Conservation (phyloP, 805 yeast species). For the Saccharomycopsis fodiens region DNA sequence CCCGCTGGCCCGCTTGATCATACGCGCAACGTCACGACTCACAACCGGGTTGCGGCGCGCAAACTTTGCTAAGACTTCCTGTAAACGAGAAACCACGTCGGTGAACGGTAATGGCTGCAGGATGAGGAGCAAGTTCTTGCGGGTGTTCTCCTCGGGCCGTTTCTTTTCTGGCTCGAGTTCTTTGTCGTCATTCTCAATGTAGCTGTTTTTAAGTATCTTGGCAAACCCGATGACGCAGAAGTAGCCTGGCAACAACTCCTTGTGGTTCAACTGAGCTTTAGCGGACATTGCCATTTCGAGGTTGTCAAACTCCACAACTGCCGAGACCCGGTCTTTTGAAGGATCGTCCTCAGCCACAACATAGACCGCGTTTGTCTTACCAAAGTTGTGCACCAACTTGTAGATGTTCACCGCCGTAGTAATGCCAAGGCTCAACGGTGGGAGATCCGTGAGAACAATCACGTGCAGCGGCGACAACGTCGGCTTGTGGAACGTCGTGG, state of each 20-base stretch:
- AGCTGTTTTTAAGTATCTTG: constrained; percentile 35
- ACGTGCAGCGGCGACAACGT: constrained; percentile 70
- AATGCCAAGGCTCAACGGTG: constrained; percentile 42
- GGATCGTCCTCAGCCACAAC: constrained; percentile 37
- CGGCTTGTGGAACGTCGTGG: constrained; percentile 67
- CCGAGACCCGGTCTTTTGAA: constrained; percentile 31
- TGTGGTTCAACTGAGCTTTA: constrained; percentile 69
- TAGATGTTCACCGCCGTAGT: constrained; percentile 50
- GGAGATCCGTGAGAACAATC: constrained; percentile 73
- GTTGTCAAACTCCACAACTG: constrained; percentile 64
- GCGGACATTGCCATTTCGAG: constrained; percentile 76
- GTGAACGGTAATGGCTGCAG: constrained; percentile 9
- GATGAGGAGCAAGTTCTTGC: constrained; percentile 8
- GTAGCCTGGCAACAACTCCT: constrained; percentile 73
- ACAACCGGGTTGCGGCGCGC: background rate
- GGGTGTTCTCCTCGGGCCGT: background rate
- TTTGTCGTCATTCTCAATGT: background rate
- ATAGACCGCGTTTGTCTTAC: constrained; percentile 52
- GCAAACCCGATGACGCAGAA: constrained; percentile 81
- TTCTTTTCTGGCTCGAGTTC: background rate
- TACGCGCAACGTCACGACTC: constrained; percentile 23
- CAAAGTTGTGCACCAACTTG: constrained; percentile 51
- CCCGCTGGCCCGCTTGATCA: constrained; percentile 36
- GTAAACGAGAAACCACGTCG: constrained; percentile 1
- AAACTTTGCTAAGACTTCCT: constrained; percentile 3